Percentiles rank a stretch among this genome's conserved stretches.
phyloP scores from a whole-genome alignment of 2,329 filamentous ascomycete genomes.

The Rosellinia necatrix region DNA sequence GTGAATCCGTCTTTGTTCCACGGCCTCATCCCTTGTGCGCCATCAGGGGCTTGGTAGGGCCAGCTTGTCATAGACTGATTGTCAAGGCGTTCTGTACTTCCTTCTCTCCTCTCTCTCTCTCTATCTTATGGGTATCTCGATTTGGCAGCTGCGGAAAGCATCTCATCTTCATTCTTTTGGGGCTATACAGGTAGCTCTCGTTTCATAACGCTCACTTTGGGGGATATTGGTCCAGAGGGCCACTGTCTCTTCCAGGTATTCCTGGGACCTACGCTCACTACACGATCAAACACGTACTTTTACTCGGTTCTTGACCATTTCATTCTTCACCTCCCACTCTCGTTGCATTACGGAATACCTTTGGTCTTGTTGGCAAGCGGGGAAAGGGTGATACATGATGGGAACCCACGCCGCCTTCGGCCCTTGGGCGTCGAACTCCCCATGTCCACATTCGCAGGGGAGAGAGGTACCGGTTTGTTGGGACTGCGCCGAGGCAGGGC shows the following conservation, averaged over 20 bases:
- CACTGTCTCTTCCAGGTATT: background rate
- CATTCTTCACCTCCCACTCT: background rate
- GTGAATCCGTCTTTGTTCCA: conserved; percentile 2
- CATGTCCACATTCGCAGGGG: conserved; percentile 18
- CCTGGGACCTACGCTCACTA: background rate
- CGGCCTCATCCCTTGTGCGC: background rate
- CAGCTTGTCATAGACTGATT: background rate
- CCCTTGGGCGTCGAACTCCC: conserved; percentile 7
- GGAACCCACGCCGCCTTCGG: background rate
- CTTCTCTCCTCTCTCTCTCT: background rate
- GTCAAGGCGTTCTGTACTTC: background rate
- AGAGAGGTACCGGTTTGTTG: conserved; percentile 21
- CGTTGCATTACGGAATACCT: background rate
- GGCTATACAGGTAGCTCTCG: conserved; percentile 1
- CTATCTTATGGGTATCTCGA: background rate
- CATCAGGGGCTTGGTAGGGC: background rate
- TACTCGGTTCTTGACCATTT: too few species aligned
- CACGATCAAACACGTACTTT: background rate
- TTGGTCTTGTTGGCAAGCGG: background rate
- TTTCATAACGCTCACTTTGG: conserved; percentile 10
- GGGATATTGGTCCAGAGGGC: background rate
- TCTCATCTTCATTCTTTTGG: background rate
- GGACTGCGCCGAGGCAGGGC: conserved; percentile 27
- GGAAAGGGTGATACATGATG: conserved; percentile 1
- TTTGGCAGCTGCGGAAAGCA: background rate